Evolutionary conservation across 768 basidiomycete species (phyloP).

Genomic region (Amanita thiersii): DNA sequence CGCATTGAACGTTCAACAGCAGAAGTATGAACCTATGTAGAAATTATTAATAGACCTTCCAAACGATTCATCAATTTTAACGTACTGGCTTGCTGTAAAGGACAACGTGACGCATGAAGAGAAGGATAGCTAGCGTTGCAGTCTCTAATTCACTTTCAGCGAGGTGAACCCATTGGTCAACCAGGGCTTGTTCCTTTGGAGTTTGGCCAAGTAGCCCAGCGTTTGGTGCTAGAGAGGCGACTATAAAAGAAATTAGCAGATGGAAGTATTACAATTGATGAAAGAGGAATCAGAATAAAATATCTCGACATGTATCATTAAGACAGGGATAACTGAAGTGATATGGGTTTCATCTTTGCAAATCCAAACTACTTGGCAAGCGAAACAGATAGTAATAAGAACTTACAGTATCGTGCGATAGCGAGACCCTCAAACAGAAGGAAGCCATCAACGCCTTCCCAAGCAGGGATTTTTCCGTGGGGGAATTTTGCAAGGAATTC

Average conservation of each 20-base stretch:
- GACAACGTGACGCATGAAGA: conserved; percentile 37
- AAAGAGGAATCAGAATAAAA: conserved; percentile 24
- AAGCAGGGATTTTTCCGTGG: conserved; percentile 77
- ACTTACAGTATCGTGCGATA: conserved; percentile 75
- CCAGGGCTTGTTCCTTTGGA: conserved; percentile 57
- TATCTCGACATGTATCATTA: conserved; percentile 39
- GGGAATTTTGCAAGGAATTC: conserved; percentile 72
- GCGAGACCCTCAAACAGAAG: conserved; percentile 11
- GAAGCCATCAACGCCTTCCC: conserved; percentile 72
- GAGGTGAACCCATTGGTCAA: conserved; percentile 84
- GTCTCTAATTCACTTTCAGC: conserved; percentile 55
- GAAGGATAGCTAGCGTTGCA: conserved; percentile 26
- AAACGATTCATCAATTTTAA: conserved; percentile 9
- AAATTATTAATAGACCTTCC: conserved; percentile 4
- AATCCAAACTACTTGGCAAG: no score
- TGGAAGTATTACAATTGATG: conserved; percentile 7
- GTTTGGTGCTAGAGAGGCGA: conserved; percentile 71
- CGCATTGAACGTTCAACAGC: conserved; percentile 46
- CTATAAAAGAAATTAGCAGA: conserved; percentile 31
- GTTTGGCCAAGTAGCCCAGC: conserved; percentile 66
- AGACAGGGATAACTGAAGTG: conserved; percentile 6
- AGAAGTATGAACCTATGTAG: conserved; percentile 45
- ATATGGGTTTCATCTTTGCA: conserved; percentile 1
- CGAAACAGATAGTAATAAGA: neutral
- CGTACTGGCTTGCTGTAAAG: conserved; percentile 83